These are phyloP conservation scores for Xanthoceras sorbifolium DNA, from an alignment of 345 rosid genomes.

Conservation along the genomic window DNA sequence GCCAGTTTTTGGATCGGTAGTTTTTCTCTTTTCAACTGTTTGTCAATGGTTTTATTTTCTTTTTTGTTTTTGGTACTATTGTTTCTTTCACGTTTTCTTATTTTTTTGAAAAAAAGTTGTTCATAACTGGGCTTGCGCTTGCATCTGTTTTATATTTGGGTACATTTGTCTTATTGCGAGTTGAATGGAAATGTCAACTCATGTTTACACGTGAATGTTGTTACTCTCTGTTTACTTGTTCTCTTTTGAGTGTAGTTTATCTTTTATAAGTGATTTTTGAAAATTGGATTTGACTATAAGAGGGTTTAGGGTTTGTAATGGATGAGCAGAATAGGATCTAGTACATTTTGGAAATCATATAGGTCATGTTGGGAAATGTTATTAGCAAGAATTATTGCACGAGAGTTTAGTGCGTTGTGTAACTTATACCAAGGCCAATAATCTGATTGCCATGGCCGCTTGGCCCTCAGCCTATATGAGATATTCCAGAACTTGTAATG, in stretches of 20 bases:
- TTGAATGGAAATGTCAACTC: background rate
- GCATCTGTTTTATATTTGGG: background rate
- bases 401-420: too few relatives aligned
- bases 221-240: background rate
- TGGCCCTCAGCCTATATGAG: background rate
- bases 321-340: background rate
- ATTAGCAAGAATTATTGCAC: too few relatives aligned
- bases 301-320: background rate
- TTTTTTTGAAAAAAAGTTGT: too few relatives aligned
- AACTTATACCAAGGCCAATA: too few relatives aligned
- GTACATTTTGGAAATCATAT: too few relatives aligned
- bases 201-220: too few relatives aligned
- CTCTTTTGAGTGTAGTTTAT: background rate
- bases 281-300: too few relatives aligned
- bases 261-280: background rate
- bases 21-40: background rate
- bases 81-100: background rate
- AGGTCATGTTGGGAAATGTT: too few relatives aligned
- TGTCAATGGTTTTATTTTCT: background rate
- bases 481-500: background rate
- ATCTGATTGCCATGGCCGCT: background rate
- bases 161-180: background rate
- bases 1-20: constrained; percentile 95
- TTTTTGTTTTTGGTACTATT: background rate
- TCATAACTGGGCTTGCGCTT: too few relatives aligned